Percentiles rank a stretch among this genome's conserved stretches.
phyloP scores from a whole-genome alignment of 768 basidiomycete genomes.

The Leccinum sublutescens region DNA sequence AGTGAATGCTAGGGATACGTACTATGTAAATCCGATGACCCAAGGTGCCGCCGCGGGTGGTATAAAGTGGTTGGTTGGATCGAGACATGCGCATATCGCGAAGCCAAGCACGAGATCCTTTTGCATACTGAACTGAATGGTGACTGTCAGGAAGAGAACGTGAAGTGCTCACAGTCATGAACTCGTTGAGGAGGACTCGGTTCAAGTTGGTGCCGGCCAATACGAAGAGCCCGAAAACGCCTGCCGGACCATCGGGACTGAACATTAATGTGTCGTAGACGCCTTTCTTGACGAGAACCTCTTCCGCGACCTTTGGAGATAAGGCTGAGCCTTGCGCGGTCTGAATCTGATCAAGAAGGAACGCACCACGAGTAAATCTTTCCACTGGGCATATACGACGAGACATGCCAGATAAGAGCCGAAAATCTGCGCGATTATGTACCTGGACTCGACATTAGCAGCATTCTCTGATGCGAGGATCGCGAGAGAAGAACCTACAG shows the following conservation, averaged over 20 bases:
- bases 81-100: slow-evolving; percentile 22
- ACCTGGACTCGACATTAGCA: slow-evolving; percentile 40
- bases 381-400: slow-evolving; percentile 62
- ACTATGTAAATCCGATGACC: slow-evolving; percentile 61
- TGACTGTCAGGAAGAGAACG: neutral
- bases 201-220: slow-evolving; percentile 31
- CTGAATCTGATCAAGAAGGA: slow-evolving; percentile 44
- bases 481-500: slow-evolving; percentile 37
- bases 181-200: slow-evolving; percentile 40
- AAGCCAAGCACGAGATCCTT: slow-evolving; percentile 23
- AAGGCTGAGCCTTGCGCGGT: neutral
- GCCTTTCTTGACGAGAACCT: slow-evolving; percentile 27
- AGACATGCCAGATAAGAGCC: slow-evolving; percentile 65
- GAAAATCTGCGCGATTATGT: slow-evolving; percentile 62
- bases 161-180: slow-evolving; percentile 31
- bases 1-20: slow-evolving; percentile 21
- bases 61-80: slow-evolving; percentile 58
- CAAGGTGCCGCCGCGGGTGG: slow-evolving; percentile 53
- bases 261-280: slow-evolving; percentile 35
- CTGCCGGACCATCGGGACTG: slow-evolving; percentile 34
- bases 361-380: slow-evolving; percentile 45
- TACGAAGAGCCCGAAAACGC: slow-evolving; percentile 39
- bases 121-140: slow-evolving; percentile 1
- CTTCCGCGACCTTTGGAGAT: slow-evolving; percentile 28
- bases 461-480: slow-evolving; percentile 8